phyloP scores from a whole-genome alignment of 2,329 filamentous ascomycete species.

The Pseudofabraea citricarpa region DNA sequence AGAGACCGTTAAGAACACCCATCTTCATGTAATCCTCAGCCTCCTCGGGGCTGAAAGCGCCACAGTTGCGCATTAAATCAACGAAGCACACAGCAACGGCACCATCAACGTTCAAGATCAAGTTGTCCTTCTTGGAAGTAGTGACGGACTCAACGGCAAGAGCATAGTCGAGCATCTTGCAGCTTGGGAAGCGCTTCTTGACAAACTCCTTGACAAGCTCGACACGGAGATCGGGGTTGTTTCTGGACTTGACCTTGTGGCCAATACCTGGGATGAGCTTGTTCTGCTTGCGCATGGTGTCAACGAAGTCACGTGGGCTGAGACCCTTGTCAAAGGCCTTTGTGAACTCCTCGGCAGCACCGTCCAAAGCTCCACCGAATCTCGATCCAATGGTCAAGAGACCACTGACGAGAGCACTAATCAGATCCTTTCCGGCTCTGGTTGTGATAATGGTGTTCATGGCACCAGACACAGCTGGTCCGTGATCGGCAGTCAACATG shows the following conservation, averaged over 20 bases:
- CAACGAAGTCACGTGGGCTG: constrained; percentile 97
- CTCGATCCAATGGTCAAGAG: constrained; percentile 96
- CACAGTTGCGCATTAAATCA: constrained; percentile 94
- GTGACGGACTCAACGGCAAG: constrained; percentile 97
- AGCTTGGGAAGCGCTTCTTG: constrained; percentile 92
- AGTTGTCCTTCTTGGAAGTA: constrained; percentile 99
- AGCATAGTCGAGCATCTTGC: constrained; percentile 98
- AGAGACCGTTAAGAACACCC: constrained; percentile 99
- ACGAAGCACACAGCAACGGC: constrained; percentile 99
- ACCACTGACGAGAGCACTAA: constrained; percentile 92
- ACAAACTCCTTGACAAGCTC: constrained; percentile 99
- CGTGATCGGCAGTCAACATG: constrained; percentile 99
- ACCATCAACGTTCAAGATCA: constrained; percentile 98
- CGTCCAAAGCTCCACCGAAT: constrained; percentile 97
- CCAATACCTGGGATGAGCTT: constrained; percentile 99
- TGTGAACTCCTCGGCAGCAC: constrained; percentile 97
- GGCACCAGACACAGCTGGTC: constrained; percentile 96
- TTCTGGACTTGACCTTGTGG: constrained; percentile 98
- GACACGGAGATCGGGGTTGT: constrained; percentile 99
- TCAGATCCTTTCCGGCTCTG: constrained; percentile 97
- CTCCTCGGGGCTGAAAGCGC: constrained; percentile 93
- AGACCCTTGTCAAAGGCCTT: constrained; percentile 97
- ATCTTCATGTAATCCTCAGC: constrained; percentile 98
- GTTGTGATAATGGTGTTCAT: constrained; percentile 99
- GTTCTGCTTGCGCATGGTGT: constrained; percentile 99